A percentile compares a stretch with the other conserved stretches of the same genome.
Conservation (phyloP, 2,329 filamentous ascomycete genomes). For the Plenodomus biglobosus region DNA sequence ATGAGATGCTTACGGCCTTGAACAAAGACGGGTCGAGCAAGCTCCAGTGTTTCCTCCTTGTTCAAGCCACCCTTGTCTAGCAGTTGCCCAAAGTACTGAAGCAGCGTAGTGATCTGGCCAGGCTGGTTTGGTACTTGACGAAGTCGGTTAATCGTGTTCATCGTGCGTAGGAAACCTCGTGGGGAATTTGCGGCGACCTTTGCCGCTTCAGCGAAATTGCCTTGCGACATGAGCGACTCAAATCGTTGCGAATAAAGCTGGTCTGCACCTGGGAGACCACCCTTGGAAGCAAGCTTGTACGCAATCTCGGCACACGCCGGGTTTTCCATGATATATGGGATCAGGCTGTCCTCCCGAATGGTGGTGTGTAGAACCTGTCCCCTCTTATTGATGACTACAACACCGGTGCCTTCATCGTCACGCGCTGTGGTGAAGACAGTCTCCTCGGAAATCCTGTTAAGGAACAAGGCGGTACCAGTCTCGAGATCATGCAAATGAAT, state of each 20-base stretch:
- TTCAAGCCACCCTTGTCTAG: constrained; percentile 94
- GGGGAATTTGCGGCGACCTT: constrained; percentile 97
- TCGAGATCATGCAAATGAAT: constrained; percentile 98
- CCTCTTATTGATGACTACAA: constrained; percentile 95
- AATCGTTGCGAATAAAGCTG: constrained; percentile 92
- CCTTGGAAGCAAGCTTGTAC: constrained; percentile 93
- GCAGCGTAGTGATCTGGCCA: constrained; percentile 87
- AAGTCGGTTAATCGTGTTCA: constrained; percentile 94
- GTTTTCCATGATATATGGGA: constrained; percentile 94
- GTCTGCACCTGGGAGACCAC: constrained; percentile 90
- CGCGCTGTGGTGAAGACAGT: constrained; percentile 94
- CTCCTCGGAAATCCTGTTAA: constrained; percentile 99
- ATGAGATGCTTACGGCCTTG: constrained; percentile 94
- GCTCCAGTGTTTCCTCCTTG: constrained; percentile 88
- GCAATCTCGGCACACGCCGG: constrained; percentile 91
- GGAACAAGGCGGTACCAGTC: constrained; percentile 93
- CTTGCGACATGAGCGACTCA: constrained; percentile 77
- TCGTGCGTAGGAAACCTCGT: constrained; percentile 88
- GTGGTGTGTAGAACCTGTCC: constrained; percentile 94
- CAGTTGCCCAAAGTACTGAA: constrained; percentile 97
- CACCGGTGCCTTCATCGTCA: constrained; percentile 80
- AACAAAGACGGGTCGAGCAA: constrained; percentile 86
- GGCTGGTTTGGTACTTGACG: constrained; percentile 80
- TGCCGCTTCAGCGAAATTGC: constrained; percentile 83
- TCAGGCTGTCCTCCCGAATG: constrained; percentile 86